These are phyloP conservation scores for Eucalyptus viminalis DNA, from an alignment of 345 rosid genomes.

Conservation along the genomic window DNA sequence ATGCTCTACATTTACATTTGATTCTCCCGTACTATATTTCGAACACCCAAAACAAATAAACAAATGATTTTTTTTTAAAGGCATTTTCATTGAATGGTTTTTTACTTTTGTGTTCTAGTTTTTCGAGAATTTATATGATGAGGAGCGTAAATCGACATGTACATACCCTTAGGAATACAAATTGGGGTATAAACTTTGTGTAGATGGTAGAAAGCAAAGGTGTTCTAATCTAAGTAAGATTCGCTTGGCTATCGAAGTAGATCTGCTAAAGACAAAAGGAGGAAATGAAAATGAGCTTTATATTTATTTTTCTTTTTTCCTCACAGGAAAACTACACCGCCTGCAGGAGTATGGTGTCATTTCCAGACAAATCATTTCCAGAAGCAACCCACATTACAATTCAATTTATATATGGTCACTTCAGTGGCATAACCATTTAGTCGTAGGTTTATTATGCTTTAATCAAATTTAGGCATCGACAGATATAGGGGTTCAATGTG, in stretches of 20 bases:
- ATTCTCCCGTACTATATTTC: not conserved
- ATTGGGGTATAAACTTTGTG: rapidly evolving
- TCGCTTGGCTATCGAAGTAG: not conserved
- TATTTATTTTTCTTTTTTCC: not conserved
- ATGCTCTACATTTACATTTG: not conserved
- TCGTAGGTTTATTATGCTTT: no score
- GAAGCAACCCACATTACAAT: not conserved
- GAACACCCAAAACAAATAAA: not conserved
- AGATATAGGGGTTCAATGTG: not conserved
- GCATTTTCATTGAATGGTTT: not conserved
- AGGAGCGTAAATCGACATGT: no score
- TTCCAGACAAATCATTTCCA: not conserved
- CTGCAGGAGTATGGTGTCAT: not conserved
- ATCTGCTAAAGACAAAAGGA: not conserved
- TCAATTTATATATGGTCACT: no score
- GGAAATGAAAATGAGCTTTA: not conserved
- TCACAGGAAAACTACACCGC: not conserved
- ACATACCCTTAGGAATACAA: not conserved
- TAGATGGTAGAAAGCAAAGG: not conserved
- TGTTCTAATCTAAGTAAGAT: not conserved
- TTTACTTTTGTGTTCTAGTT: no score
- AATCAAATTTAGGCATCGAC: not conserved
- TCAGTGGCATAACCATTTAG: not conserved
- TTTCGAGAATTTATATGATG: no score
- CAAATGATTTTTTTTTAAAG: not conserved